phyloP scores from a whole-genome alignment of 1,284 basidiomycete genomes.

The Schizophyllum commune region DNA sequence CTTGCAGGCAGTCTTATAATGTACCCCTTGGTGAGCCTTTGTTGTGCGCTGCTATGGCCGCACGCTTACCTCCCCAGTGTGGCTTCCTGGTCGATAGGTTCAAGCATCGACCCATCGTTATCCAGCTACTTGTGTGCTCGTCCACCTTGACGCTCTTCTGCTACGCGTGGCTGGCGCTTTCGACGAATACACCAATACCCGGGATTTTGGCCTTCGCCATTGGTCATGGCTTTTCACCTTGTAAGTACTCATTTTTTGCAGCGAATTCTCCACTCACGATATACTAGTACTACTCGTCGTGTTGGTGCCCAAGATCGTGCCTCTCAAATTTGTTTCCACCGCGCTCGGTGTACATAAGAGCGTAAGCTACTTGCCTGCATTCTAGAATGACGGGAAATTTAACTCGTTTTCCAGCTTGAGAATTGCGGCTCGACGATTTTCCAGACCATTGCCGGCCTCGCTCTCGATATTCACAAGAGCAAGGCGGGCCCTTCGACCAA shows the following conservation, averaged over 20 bases:
- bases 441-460: conserved; percentile 61
- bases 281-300: conserved; percentile 60
- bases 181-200: conserved; percentile 54
- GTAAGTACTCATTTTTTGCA: conserved; percentile 30
- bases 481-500: conserved; percentile 26
- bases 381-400: conserved; percentile 1
- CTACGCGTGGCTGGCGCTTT: conserved; percentile 61
- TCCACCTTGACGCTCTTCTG: conserved; percentile 56
- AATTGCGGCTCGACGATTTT: conserved; percentile 64
- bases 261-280: neutral
- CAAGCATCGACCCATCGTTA: conserved; percentile 48
- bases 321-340: conserved; percentile 66
- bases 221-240: conserved; percentile 68
- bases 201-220: conserved; percentile 55
- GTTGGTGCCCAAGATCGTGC: conserved; percentile 67
- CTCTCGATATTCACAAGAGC: conserved; percentile 38
- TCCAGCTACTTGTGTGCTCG: conserved; percentile 51
- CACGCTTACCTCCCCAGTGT: conserved; percentile 29
- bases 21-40: conserved; percentile 26
- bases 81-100: conserved; percentile 55
- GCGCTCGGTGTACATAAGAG: conserved; percentile 76
- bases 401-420: conserved; percentile 44
- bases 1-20: conserved; percentile 59
- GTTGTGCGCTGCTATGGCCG: neutral
- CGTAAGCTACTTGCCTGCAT: conserved; percentile 31